These are phyloP conservation scores for Marasmius oreades DNA, from an alignment of 1,284 basidiomycete species.

Conservation along the genomic window DNA sequence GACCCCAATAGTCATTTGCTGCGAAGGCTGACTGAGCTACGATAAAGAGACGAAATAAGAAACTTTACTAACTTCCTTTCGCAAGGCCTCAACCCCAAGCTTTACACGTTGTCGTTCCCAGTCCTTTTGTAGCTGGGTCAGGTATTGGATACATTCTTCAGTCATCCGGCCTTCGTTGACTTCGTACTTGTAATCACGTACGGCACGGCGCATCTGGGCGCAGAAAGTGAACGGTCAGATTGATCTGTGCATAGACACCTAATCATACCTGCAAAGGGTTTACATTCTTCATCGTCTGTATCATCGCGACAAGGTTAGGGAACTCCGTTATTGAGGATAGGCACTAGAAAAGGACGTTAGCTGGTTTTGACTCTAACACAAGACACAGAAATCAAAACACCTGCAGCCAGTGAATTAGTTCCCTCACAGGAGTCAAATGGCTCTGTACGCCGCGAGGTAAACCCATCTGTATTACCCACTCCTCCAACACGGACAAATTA, in stretches of 20 bases:
- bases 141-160: conserved; percentile 92
- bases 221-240: not conserved
- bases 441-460: conserved; percentile 77
- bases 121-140: conserved; percentile 91
- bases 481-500: conserved; percentile 85
- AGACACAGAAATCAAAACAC: conserved; percentile 36
- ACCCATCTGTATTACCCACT: conserved; percentile 84
- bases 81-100: conserved; percentile 73
- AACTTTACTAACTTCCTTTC: conserved; percentile 59
- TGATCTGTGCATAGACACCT: conserved; percentile 9
- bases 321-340: conserved; percentile 86
- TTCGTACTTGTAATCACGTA: conserved; percentile 94
- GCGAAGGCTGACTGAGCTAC: conserved; percentile 25
- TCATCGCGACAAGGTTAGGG: conserved; percentile 82
- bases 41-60: conserved; percentile 3
- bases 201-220: conserved; percentile 83
- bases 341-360: conserved; percentile 46
- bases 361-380: not conserved
- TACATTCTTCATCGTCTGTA: conserved; percentile 82
- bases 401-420: conserved; percentile 87
- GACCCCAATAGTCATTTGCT: not conserved
- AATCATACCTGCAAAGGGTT: conserved; percentile 82
- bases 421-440: conserved; percentile 83
- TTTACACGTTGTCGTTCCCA: conserved; percentile 91
- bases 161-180: conserved; percentile 90